Base-by-base conservation (phyloP, 2,329 filamentous ascomycete species). In the Pyrenophora seminiperda region DNA sequence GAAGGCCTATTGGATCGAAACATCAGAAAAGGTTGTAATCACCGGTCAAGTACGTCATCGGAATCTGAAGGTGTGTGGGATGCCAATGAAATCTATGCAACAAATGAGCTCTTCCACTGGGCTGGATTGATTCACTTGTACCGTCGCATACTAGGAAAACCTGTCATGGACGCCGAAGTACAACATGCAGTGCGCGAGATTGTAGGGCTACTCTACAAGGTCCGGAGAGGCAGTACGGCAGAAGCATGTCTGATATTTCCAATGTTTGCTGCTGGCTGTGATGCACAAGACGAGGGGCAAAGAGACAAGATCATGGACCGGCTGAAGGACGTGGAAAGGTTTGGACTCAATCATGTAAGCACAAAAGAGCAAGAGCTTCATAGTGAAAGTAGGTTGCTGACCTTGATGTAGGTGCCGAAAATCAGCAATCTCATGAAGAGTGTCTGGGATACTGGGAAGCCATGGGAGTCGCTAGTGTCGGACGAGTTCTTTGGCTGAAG, bases 231-330 rank as follows among this genome's bases (percentile, higher is more conserved):
- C 5, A 86, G 86, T 22, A 85, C 84, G 13, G 88, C 89, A 0
- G 90, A 93, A 71, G 85, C 84, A 7, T 90, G 88, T 63, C 75
- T 90, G 14, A 71, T 94, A 31, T 92, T 94, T 58, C 90, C 90
- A 0, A 85, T 94, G 74, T 94, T 94, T 71, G 89, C 88, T 1
- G 90, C 90, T 1, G 90, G 90, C 0, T 92, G 89, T 58, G 88
- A 94, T 68, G 84, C 85, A 1, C 75, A 75, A 47, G 81, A 85
- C 40, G 63, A 76, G 27, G 73, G 72, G 2, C 82, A 87, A 59
- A 78, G 85, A 41, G 74, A 75, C 18, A 79, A 83, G 62, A 83
- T 93, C 30, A 75, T 89, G 62, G 81, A 84, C 58, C 78, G 89
- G 39, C 78, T 94, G 65, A 77, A 79, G 66, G 80, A 80, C 14